Evolutionary conservation across 1,284 basidiomycete species (phyloP), one percentile per base, ranked within the genome.

Genomic region (Trametes polyzona): DNA sequence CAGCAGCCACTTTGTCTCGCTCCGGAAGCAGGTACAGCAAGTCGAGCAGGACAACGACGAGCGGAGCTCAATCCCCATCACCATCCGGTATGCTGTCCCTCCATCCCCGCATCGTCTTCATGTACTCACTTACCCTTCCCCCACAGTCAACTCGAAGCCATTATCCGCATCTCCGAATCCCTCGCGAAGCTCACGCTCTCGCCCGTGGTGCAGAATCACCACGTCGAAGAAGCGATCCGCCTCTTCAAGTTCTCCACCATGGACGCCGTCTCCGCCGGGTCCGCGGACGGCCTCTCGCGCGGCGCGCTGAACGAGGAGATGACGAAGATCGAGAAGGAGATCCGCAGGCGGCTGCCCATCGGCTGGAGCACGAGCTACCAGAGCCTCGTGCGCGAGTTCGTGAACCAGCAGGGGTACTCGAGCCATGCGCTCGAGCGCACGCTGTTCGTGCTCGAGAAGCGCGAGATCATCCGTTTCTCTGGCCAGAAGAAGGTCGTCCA

Each of bases 161-260:
- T 99, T 67, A 95, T 99, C 67, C 95, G 97, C 41, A 99, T 99
- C 69, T 98, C 95, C 4, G 97, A 99, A 74, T 91, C 95, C 3
- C 79, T 98, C 16, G 96, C 96, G 27, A 99, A 99, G 73, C 84
- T 99, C 74, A 95, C 94, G 0, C 81, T 99, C 19, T 89, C 90
- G 1, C 83, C 94, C 0, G 83, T 88, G 3, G 97, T 99, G 4
- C 86, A 89, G 65, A 89, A 91, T 57, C 91, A 98, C 71, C 96
- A 99, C 67, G 97, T 99, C 32, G 96, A 99, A 72, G 97, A 99
- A 74, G 93, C 97, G 5, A 98, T 99, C 69, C 88, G 97, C 6
- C 77, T 99, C 24, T 99, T 99, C 88, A 98, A 97, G 68, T 97
- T 90, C 75, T 98, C 95, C 16, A 99, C 97, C 1, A 98, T 99